Percentiles rank a stretch among this genome's conserved stretches.
Conservation (phyloP, 257 asterid species). For the Nemophila menziesii region DNA sequence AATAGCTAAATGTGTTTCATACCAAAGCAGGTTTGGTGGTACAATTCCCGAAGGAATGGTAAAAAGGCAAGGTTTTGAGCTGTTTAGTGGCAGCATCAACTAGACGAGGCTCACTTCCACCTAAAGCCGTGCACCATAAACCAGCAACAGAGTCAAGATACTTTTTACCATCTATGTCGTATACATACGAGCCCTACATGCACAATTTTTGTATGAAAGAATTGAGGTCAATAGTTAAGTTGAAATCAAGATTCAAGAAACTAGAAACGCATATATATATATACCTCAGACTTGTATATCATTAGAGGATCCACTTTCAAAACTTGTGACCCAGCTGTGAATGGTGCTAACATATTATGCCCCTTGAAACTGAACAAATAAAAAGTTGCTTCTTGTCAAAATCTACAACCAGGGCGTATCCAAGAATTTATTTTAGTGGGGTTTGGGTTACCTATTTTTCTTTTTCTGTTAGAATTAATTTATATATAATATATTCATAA, state of each 20-base stretch:
- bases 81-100: slow-evolving; percentile 78
- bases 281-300: slow-evolving; percentile 85
- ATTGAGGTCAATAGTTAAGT: too few species aligned
- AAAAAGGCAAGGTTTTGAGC: slow-evolving; percentile 79
- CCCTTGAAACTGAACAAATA: slow-evolving; percentile 51
- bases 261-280: not conserved
- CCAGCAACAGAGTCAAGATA: slow-evolving; percentile 94
- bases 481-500: too few species aligned
- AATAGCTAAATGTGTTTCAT: too few species aligned
- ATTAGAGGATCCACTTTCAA: slow-evolving; percentile 59
- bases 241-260: not conserved
- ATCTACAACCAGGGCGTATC: too few species aligned
- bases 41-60: slow-evolving; percentile 95
- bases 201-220: not conserved
- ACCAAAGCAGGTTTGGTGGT: slow-evolving; percentile 93
- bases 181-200: slow-evolving; percentile 72
- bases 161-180: slow-evolving; percentile 62
- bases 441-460: too few species aligned
- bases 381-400: not conserved
- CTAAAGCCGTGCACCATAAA: slow-evolving; percentile 90
- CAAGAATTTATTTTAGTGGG: too few species aligned
- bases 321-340: slow-evolving; percentile 89
- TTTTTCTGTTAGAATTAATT: too few species aligned
- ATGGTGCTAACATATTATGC: slow-evolving; percentile 94
- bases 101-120: slow-evolving; percentile 90